Conservation (phyloP, 441 rosid species). For the Populus tomentosa region DNA sequence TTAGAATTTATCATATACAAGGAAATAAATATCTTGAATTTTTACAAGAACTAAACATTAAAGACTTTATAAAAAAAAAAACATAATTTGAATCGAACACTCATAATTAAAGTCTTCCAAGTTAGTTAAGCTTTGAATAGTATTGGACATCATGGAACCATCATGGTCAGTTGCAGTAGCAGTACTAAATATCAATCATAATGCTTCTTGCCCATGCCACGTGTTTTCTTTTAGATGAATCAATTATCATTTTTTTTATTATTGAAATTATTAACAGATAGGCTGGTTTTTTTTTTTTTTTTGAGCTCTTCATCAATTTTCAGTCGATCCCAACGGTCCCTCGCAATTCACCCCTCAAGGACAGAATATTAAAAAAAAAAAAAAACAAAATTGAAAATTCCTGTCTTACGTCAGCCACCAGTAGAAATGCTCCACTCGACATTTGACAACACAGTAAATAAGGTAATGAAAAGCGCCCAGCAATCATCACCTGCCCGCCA, state of each 20-base stretch:
- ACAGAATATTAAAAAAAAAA: too few relatives aligned
- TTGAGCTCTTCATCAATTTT: background rate
- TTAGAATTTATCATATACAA: too few relatives aligned
- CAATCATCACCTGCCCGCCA: slow-evolving; percentile 3
- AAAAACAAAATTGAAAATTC: background rate
- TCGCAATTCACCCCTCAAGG: background rate
- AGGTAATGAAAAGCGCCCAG: background rate
- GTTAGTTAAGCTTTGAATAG: background rate
- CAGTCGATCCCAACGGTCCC: background rate
- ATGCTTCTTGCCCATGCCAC: background rate
- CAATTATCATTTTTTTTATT: too few relatives aligned
- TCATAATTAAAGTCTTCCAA: background rate
- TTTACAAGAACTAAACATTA: background rate
- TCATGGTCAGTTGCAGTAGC: background rate
- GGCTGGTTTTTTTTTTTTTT: too few relatives aligned
- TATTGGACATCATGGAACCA: background rate
- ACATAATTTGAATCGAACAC: background rate
- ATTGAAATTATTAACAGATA: too few relatives aligned
- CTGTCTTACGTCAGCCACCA: background rate
- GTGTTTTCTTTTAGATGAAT: background rate
- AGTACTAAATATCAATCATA: background rate
- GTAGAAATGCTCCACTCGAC: background rate
- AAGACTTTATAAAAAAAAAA: background rate
- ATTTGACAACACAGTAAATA: background rate
- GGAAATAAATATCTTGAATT: too few relatives aligned